These are phyloP conservation scores for Mycena latifolia DNA, from an alignment of 768 basidiomycete species.

Conservation along the genomic window DNA sequence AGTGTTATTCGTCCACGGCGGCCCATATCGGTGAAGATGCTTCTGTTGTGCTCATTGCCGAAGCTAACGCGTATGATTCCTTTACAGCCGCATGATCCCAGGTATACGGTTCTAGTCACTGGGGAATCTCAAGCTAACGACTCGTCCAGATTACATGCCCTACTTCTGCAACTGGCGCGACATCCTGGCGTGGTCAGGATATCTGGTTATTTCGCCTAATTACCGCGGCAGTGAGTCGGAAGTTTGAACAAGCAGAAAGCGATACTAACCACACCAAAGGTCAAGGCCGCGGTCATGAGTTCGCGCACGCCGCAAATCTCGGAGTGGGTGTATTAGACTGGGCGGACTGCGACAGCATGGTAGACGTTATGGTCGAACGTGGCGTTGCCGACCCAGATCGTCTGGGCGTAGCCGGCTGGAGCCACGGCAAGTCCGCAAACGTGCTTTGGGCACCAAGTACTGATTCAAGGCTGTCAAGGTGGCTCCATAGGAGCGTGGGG, in stretches of 20 bases:
- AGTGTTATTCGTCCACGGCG: slow-evolving; percentile 49
- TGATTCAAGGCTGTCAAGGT: slow-evolving; percentile 32
- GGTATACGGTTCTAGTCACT: slow-evolving; percentile 1
- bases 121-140: not conserved
- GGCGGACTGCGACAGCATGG: slow-evolving; percentile 53
- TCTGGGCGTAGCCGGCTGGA: slow-evolving; percentile 52
- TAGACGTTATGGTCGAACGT: slow-evolving; percentile 47
- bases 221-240: slow-evolving; percentile 48
- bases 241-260: not conserved
- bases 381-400: slow-evolving; percentile 47
- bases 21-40: slow-evolving; percentile 45
- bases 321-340: slow-evolving; percentile 48
- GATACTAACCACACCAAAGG: slow-evolving; percentile 33
- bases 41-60: slow-evolving; percentile 1
- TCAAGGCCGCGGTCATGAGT: slow-evolving; percentile 50
- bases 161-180: slow-evolving; percentile 55
- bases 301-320: slow-evolving; percentile 45
- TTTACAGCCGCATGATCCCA: slow-evolving; percentile 33
- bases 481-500: slow-evolving; percentile 52
- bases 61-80: slow-evolving; percentile 9
- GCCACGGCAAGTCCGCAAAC: slow-evolving; percentile 43
- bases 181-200: slow-evolving; percentile 48
- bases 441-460: not conserved
- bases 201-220: slow-evolving; percentile 51
- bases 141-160: slow-evolving; percentile 50